Evolutionary conservation across 805 yeast genomes (phyloP), one percentile per base, ranked within the genome.

Genomic region (Spathaspora gorwiae): DNA sequence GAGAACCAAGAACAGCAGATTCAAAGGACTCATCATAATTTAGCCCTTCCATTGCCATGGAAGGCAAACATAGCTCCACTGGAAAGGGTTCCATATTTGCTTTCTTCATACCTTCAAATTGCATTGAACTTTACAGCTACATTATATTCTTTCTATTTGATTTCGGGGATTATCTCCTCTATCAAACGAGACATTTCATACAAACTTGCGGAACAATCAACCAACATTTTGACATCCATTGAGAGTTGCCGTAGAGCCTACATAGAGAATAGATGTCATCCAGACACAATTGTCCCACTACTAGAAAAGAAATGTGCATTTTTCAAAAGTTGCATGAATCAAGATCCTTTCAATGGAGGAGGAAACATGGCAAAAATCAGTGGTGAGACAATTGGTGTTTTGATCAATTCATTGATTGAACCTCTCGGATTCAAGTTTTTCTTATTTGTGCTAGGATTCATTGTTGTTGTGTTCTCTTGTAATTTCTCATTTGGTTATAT

Each of bases 401-500:
- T 84, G 12, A 52, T 84, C 9, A 82, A 83, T 53, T 76, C 84
- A 0, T 68, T 85, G 44, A 69, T 84, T 14, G 87, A 84, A 51
- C 90, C 89, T 0, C 71, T 86, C 37, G 83, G 87, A 3, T 63
- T 75, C 49, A 81, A 83, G 57, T 78, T 84, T 14, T 67, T 81
- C 38, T 31, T 71, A 4, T 71, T 81, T 3, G 55, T 78, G 10
- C 52, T 70, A 4, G 51, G 72, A 8, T 64, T 73, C 9, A 53
- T 72, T 0, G 65, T 73, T n/a, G 65, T 79, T 66, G 56, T 76
- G 14, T 84, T 83, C 56, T 68, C 76, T 4, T 75, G 82, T 26
- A 86, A 86, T 56, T 80, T 84, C 50, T 61, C 79, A 2, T 78
- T 82, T 57, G 90, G 90, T 0, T 85, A 80, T 50, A 66, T 83